These are phyloP conservation scores for Tetracladium marchalianum DNA, from an alignment of 495 filamentous ascomycete species.

Conservation along the genomic window DNA sequence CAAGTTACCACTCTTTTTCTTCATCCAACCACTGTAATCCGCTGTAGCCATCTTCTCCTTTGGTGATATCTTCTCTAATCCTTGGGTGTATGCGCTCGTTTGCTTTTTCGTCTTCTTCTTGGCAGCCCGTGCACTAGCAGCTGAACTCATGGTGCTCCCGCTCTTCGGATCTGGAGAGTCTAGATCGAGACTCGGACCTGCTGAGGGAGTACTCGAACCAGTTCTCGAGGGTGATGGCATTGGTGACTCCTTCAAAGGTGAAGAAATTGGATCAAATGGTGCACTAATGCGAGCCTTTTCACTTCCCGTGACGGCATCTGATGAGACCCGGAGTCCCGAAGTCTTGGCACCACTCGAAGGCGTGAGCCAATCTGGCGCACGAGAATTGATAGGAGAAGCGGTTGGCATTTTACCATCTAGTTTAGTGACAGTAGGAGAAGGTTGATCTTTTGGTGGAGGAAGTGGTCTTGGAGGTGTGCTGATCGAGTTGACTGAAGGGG, in stretches of 20 bases:
- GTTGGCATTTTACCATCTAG: constrained; percentile 47
- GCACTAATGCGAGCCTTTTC: constrained; percentile 46
- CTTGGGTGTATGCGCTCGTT: constrained; percentile 86
- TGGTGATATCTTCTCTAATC: constrained; percentile 72
- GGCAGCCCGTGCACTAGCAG: constrained; percentile 14
- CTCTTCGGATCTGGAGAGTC: constrained; percentile 62
- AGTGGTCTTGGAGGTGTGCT: constrained; percentile 34
- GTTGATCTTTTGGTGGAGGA: constrained; percentile 25
- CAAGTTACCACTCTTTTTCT: constrained; percentile 89
- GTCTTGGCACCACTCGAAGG: constrained; percentile 42
- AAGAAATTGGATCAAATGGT: constrained; percentile 32
- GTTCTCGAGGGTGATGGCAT: constrained; percentile 61
- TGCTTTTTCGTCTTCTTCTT: constrained; percentile 73
- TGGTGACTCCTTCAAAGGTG: constrained; percentile 54
- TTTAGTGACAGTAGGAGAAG: constrained; percentile 54
- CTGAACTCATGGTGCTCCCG: constrained; percentile 33
- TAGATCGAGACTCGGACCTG: constrained; percentile 67
- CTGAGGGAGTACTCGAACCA: constrained; percentile 80
- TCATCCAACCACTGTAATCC: constrained; percentile 99
- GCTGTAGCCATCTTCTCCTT: constrained; percentile 76
- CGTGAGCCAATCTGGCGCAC: constrained; percentile 40
- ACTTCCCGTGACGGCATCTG: constrained; percentile 61
- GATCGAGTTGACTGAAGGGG: constrained; percentile 37
- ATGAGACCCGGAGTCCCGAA: constrained; percentile 65
- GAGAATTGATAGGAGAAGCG: constrained; percentile 39